Percentiles rank a stretch among this genome's conserved stretches.
Evolutionary conservation across 805 yeast genomes (phyloP).

Genomic region (Brettanomyces naardenensis): DNA sequence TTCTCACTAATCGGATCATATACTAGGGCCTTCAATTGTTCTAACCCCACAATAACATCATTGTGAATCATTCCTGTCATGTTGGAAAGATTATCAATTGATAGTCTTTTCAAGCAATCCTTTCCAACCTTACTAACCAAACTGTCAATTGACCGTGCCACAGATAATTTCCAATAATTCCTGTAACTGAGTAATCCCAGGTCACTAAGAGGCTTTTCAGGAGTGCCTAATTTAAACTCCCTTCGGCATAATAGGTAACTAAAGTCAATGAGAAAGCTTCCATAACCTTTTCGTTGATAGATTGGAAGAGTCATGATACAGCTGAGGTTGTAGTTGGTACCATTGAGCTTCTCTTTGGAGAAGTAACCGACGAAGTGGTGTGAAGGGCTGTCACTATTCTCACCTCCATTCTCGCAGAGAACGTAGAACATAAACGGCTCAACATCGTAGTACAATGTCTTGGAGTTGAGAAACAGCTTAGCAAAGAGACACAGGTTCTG

Average conservation of each 20-base stretch:
- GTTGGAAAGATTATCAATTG: constrained; percentile 56
- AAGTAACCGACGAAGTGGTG: constrained; percentile 92
- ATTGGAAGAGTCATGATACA: constrained; percentile 88
- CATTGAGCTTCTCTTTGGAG: constrained; percentile 75
- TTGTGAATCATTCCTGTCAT: constrained; percentile 81
- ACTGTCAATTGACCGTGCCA: constrained; percentile 39
- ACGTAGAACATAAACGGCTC: constrained; percentile 92
- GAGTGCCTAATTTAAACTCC: constrained; percentile 81
- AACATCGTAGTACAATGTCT: constrained; percentile 88
- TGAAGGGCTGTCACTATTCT: constrained; percentile 18
- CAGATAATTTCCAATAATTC: constrained; percentile 72
- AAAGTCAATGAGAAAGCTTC: constrained; percentile 80
- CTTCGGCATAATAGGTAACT: constrained; percentile 71
- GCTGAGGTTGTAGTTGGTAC: constrained; percentile 74
- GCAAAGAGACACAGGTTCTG: constrained; percentile 87
- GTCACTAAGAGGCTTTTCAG: constrained; percentile 89
- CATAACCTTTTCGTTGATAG: constrained; percentile 83
- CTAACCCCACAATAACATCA: constrained; percentile 83
- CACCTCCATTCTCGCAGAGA: constrained; percentile 54
- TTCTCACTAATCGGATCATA: constrained; percentile 34
- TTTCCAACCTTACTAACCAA: background rate
- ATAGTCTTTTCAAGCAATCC: constrained; percentile 18
- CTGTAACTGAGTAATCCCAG: constrained; percentile 80
- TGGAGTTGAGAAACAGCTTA: constrained; percentile 81
- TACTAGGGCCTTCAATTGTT: constrained; percentile 58